Percentiles rank a stretch among this genome's conserved stretches.
Evolutionary conservation across 805 yeast genomes (phyloP).

Genomic region (Wickerhamomyces chaumierensis): DNA sequence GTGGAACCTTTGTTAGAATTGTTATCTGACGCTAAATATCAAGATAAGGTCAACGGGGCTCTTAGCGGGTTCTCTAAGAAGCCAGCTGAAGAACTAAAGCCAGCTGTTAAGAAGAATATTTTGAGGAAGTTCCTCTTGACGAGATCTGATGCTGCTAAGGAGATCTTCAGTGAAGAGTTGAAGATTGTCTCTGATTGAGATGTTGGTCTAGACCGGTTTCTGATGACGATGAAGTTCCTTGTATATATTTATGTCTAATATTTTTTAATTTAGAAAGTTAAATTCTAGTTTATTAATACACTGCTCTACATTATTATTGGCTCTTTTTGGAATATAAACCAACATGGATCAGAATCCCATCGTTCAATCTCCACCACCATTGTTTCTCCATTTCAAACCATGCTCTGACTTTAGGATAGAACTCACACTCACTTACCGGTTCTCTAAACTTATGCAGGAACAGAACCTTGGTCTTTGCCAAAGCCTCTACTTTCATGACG

Average conservation of each 20-base stretch:
- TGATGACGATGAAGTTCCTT: too few relatives aligned
- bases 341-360: constrained; percentile 11
- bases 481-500: constrained; percentile 16
- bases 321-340: constrained; percentile 9
- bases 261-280: too few relatives aligned
- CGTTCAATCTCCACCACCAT: constrained; percentile 9
- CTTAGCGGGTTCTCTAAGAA: constrained; percentile 24
- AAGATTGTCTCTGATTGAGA: not conserved
- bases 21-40: constrained; percentile 22
- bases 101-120: constrained; percentile 56
- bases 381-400: constrained; percentile 7
- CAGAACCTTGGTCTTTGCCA: constrained; percentile 6
- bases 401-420: constrained; percentile 9
- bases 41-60: constrained; percentile 25
- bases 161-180: constrained; percentile 9
- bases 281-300: too few relatives aligned
- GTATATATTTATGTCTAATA: too few relatives aligned
- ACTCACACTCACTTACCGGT: constrained; percentile 15
- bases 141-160: constrained; percentile 13
- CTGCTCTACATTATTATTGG: too few relatives aligned
- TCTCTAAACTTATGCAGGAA: constrained; percentile 19
- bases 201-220: too few relatives aligned
- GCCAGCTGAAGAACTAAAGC: constrained; percentile 31
- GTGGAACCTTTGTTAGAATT: constrained; percentile 25
- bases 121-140: constrained; percentile 51